A percentile compares a stretch with the other conserved stretches of the same genome.
Conservation (phyloP, 139 green algal genomes). For the Chlamydomonas schloesseri region DNA sequence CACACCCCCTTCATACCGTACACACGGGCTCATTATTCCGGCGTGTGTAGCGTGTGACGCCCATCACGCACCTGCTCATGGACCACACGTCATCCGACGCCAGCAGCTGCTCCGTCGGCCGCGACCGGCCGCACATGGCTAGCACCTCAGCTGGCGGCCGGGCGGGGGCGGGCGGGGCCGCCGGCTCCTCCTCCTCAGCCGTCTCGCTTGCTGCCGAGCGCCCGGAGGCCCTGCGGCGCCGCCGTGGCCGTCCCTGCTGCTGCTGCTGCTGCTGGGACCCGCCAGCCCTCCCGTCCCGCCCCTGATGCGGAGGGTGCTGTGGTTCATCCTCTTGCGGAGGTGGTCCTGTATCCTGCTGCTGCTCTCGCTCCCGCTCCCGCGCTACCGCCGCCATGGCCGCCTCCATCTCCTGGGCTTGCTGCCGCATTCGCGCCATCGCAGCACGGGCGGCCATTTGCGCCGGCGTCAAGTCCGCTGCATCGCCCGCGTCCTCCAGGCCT, state of each 20-base stretch:
- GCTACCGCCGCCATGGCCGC: neutral
- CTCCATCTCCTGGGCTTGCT: neutral
- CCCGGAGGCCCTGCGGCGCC: neutral
- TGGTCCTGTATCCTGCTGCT: neutral
- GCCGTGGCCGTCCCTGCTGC: neutral
- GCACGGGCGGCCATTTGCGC: neutral
- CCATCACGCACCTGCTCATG: constrained; percentile 53
- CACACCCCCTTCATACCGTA: too few species aligned
- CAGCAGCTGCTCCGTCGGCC: constrained; percentile 52
- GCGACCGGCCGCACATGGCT: neutral
- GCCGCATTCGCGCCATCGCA: neutral
- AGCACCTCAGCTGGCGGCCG: neutral
- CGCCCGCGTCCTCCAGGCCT: neutral
- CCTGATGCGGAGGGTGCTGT: neutral
- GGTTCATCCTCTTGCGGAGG: neutral
- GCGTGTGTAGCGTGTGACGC: too few species aligned
- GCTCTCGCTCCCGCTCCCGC: too few species aligned
- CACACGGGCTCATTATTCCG: too few species aligned
- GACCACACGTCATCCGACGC: constrained; percentile 31
- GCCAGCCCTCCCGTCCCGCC: neutral
- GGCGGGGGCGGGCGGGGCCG: neutral
- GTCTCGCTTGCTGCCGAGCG: neutral
- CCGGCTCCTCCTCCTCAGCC: neutral
- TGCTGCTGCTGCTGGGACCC: neutral
- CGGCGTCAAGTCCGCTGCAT: neutral